Evolutionary conservation across 2,329 filamentous ascomycete species (phyloP).

Genomic region (Fusarium albidum): DNA sequence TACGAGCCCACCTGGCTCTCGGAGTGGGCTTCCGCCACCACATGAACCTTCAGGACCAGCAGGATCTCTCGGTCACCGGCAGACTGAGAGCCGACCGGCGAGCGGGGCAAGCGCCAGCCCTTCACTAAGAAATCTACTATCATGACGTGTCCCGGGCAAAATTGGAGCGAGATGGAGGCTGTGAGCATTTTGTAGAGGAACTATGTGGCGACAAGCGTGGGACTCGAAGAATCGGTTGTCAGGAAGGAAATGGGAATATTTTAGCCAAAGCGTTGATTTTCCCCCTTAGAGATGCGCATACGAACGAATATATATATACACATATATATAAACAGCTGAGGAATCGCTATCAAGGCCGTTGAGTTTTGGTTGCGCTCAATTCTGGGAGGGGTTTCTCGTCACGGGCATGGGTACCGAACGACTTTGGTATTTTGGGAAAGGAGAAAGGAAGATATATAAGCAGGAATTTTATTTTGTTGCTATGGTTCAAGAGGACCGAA

Average conservation of each 20-base stretch:
- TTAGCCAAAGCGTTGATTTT: background rate
- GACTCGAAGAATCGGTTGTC: background rate
- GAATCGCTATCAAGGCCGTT: conserved; percentile 11
- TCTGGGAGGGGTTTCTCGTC: conserved; percentile 11
- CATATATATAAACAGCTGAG: conserved; percentile 8
- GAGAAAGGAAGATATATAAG: conserved; percentile 5
- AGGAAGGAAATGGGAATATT: background rate
- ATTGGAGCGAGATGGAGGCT: background rate
- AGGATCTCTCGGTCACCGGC: conserved; percentile 34
- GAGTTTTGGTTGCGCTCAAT: conserved; percentile 3
- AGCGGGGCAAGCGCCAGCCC: conserved; percentile 81
- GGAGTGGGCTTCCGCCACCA: conserved; percentile 47
- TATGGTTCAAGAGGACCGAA: conserved; percentile 9
- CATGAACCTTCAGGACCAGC: conserved; percentile 38
- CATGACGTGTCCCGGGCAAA: conserved; percentile 49
- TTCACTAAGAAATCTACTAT: conserved; percentile 77
- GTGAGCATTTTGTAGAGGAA: background rate
- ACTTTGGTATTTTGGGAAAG: conserved; percentile 28
- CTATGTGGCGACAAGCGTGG: background rate
- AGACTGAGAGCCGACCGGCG: conserved; percentile 55
- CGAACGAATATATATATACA: conserved; percentile 8
- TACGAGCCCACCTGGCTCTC: conserved; percentile 55
- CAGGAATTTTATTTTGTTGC: conserved; percentile 18
- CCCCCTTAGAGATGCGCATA: background rate
- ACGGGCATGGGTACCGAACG: conserved; percentile 13